A percentile compares a stretch with the other conserved stretches of the same genome.
These are phyloP conservation scores for Platanthera guangdongensis DNA, from an alignment of 106 monocot genomes.

Conservation along the genomic window DNA sequence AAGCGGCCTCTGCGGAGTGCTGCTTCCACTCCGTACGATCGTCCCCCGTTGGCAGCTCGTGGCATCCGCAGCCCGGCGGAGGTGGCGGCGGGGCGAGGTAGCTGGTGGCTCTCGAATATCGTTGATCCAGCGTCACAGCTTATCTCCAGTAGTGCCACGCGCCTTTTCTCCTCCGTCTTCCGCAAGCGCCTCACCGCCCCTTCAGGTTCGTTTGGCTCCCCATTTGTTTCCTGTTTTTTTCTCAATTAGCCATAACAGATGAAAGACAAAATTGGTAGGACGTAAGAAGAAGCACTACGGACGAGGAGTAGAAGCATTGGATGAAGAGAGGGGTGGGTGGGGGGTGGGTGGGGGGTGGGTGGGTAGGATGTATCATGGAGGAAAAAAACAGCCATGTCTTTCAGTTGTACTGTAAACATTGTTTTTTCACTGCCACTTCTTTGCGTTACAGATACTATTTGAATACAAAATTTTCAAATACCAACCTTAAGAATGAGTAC, in stretches of 20 bases:
- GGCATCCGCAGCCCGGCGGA: neutral
- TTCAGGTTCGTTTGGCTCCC: neutral
- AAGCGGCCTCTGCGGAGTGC: conserved; percentile 19
- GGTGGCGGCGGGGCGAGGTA: conserved; percentile 6
- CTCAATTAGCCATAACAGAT: neutral
- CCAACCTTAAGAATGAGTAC: no score
- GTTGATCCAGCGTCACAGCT: conserved; percentile 53
- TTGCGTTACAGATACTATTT: no score
- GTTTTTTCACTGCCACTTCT: no score
- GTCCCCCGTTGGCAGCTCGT: conserved; percentile 18
- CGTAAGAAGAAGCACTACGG: no score
- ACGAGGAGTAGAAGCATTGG: no score
- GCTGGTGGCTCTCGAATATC: conserved; percentile 49
- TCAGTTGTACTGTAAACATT: no score
- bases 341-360: no score
- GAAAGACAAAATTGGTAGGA: no score
- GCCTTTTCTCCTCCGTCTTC: conserved; percentile 48
- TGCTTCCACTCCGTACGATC: conserved; percentile 47
- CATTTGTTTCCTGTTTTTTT: neutral
- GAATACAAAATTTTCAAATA: no score
- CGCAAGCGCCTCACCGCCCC: conserved; percentile 30
- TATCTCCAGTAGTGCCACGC: conserved; percentile 35
- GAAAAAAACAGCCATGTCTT: no score
- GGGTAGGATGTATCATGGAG: no score
- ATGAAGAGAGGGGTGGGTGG: no score